A percentile compares a stretch with the other conserved stretches of the same genome.
These are phyloP conservation scores for Penicillium antarcticum DNA, from an alignment of 495 filamentous ascomycete genomes.

Conservation along the genomic window DNA sequence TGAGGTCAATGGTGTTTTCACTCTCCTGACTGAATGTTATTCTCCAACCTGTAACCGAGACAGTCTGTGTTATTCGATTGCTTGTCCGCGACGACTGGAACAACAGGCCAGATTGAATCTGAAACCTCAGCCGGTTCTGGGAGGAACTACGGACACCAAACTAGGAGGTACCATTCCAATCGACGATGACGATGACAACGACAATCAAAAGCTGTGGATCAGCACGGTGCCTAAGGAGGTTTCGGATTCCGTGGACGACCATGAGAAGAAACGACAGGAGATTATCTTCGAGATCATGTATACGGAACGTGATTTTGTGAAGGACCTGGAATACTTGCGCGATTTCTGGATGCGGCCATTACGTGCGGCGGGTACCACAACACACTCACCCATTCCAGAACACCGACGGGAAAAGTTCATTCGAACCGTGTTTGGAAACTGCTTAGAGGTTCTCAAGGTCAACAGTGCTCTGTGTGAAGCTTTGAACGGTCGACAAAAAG, in stretches of 20 bases:
- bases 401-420: constrained; percentile 86
- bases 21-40: constrained; percentile 93
- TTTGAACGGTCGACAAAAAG: constrained; percentile 85
- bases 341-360: constrained; percentile 99
- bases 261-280: constrained; percentile 96
- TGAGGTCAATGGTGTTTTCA: constrained; percentile 95
- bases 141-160: constrained; percentile 73
- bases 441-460: constrained; percentile 88
- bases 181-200: constrained; percentile 74
- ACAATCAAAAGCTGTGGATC: constrained; percentile 99
- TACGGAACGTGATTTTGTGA: constrained; percentile 98
- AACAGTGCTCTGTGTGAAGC: constrained; percentile 84
- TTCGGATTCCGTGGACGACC: constrained; percentile 80
- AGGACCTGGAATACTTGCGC: constrained; percentile 94
- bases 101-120: constrained; percentile 92
- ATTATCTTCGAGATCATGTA: constrained; percentile 99
- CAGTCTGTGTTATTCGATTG: constrained; percentile 96
- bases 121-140: constrained; percentile 84
- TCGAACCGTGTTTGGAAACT: constrained; percentile 91
- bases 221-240: constrained; percentile 96
- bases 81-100: constrained; percentile 89
- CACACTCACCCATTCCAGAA: constrained; percentile 81
- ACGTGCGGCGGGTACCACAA: constrained; percentile 60
- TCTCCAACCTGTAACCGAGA: constrained; percentile 95
- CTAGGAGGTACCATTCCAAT: constrained; percentile 63